Conservation (phyloP, 2,329 filamentous ascomycete genomes). For the Colletotrichum kahawae region DNA sequence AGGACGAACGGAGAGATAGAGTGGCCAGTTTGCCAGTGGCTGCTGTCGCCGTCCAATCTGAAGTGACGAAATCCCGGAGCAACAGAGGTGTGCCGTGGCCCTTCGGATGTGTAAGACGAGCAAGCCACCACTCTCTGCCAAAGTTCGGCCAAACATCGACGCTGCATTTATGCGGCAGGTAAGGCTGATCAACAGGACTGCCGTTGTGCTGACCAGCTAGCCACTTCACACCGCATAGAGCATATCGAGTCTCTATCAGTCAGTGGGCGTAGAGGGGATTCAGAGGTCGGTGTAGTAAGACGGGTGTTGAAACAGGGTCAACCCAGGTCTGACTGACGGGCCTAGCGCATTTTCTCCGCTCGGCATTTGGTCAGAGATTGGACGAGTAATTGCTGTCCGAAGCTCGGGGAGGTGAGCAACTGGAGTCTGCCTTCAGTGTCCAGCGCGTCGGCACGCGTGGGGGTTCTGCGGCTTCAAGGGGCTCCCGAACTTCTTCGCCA, state of each 20-base stretch:
- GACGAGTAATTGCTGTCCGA: not conserved
- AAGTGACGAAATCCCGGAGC: not conserved
- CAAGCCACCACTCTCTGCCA: not conserved
- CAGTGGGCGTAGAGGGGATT: not conserved
- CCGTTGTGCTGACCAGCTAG: not conserved
- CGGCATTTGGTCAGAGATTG: conserved; percentile 3
- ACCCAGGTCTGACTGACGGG: not conserved
- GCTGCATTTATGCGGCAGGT: not conserved
- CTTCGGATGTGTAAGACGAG: not conserved
- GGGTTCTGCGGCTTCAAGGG: not conserved
- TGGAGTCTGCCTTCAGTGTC: not conserved
- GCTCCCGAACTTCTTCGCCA: not conserved
- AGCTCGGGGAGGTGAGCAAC: not conserved
- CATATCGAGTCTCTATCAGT: not conserved
- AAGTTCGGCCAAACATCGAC: not conserved
- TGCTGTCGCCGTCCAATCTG: not conserved
- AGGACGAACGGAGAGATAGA: not conserved
- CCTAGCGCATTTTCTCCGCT: not conserved
- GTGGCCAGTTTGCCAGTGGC: not conserved
- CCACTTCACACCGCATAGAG: not conserved
- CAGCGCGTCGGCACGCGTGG: not conserved
- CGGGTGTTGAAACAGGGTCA: not conserved
- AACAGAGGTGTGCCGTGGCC: not conserved
- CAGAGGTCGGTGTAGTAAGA: not conserved
- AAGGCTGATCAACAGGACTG: not conserved